These are phyloP conservation scores for Eucalyptus grandis DNA, from an alignment of 345 rosid genomes.

Conservation along the genomic window DNA sequence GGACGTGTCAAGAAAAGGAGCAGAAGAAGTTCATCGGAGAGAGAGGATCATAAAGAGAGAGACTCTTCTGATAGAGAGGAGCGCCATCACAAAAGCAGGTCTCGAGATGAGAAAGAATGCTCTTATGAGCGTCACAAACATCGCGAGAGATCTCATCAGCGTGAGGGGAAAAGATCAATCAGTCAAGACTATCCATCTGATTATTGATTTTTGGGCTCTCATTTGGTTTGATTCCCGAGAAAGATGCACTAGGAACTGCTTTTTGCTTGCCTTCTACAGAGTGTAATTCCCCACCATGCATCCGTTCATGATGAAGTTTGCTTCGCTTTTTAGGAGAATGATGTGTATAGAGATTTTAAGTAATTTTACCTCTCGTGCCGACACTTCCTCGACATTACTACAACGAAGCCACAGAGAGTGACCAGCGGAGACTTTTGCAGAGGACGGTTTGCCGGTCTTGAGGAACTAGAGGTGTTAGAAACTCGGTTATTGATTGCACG, in stretches of 20 bases:
- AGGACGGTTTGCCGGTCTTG: not conserved
- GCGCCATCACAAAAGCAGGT: conserved; percentile 9
- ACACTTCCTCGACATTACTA: not conserved
- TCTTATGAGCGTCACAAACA: not conserved
- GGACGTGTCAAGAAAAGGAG: not conserved
- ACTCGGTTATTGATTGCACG: not conserved
- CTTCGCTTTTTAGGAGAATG: not conserved
- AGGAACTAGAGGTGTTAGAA: not conserved
- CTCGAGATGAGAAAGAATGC: conserved; percentile 4
- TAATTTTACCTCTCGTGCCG: not conserved
- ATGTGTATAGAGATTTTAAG: not conserved
- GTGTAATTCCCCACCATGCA: not conserved
- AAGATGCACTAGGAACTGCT: not conserved
- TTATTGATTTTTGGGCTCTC: not conserved
- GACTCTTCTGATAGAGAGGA: conserved; percentile 9
- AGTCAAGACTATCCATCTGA: conserved; percentile 2
- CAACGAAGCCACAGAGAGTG: not conserved
- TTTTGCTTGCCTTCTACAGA: not conserved
- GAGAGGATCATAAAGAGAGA: conserved; percentile 9
- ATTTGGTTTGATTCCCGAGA: not conserved
- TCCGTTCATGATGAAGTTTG: not conserved
- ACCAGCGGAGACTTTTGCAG: not conserved
- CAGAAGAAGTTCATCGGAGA: conserved; percentile 5
- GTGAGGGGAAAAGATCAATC: not conserved
- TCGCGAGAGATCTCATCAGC: not conserved